phyloP scores from a whole-genome alignment of 2,329 filamentous ascomycete species.

The Rhexocercosporidium sp. region DNA sequence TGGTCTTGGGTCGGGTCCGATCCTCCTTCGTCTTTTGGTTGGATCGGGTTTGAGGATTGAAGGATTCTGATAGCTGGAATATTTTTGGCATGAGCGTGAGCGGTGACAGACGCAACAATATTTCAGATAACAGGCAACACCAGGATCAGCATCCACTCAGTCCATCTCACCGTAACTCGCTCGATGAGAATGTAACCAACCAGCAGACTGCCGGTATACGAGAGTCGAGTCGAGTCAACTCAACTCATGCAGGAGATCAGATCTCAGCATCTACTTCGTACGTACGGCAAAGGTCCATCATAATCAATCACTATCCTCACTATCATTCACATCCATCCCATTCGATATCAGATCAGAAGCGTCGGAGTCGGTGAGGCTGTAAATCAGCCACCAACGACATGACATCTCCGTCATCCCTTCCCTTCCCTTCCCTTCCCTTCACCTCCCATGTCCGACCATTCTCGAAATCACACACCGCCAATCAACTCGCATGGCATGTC shows the following conservation, averaged over 20 bases:
- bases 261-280: not conserved
- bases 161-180: not conserved
- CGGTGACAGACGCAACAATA: not conserved
- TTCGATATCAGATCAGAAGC: constrained; percentile 1
- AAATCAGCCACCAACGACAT: not conserved
- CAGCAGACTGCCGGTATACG: not conserved
- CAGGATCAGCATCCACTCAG: not conserved
- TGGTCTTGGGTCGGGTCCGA: not conserved
- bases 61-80: not conserved
- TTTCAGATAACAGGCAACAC: not conserved
- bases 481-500: not conserved
- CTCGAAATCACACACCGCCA: not conserved
- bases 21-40: not conserved
- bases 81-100: not conserved
- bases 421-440: not conserved
- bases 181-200: not conserved
- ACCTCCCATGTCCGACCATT: not conserved
- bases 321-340: not conserved
- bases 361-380: constrained; percentile 4
- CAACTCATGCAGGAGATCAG: not conserved
- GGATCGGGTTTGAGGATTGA: not conserved
- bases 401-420: not conserved
- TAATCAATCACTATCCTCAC: not conserved
- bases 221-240: not conserved
- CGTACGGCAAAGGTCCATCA: too few relatives aligned